Base-by-base conservation (phyloP, 2,329 filamentous ascomycete genomes). In the Hypoxylon sp. region DNA sequence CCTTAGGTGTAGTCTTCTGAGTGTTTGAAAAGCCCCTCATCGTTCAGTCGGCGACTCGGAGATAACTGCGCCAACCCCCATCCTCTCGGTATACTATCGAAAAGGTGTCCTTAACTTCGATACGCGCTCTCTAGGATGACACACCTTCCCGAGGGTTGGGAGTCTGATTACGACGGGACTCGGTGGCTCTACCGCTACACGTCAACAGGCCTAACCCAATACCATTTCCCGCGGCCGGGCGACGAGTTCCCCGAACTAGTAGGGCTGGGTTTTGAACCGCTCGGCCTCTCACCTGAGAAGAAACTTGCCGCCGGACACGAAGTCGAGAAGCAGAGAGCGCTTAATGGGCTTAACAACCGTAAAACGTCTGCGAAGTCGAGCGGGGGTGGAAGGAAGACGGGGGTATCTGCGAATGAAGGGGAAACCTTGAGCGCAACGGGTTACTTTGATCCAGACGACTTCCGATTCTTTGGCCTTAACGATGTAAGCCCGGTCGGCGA, bases 141-240 rank as follows among this genome's bases (percentile, higher is more conserved):
- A 3, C 77, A 74, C 50, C 81, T 88, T 30, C 84, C 84, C 1
- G 77, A 80, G 6, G 83, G 83, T 57, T 88, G 86, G 86, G 84
- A 86, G 61, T 81, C 78, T 71, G 86, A 87, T 73, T 87, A 87
- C 70, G 85, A 88, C 67, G 85, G 85, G 55, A 70, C 64, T 12
- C 82, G 86, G 24, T 88, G 86, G 86, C 83, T 87, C 75, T 88
- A 85, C 73, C 81, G 80, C 53, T 87, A 85, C 77, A 83, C 80
- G 67, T 77, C 85, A 22, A 86, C 82, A 7, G 85, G 85, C 8
- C 77, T 83, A 33, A 76, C 83, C 14, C 86, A 88, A 73, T 88
- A 83, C 71, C 83, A 83, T 62, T 88, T 87, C 66, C 86, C 86
- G 4, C 80, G 80, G 44, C 80, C 83, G 4, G 86, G 85, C 66